phyloP scores from a whole-genome alignment of 371 early-diverging fungal genomes.

The Encephalitozoon romaleae region DNA sequence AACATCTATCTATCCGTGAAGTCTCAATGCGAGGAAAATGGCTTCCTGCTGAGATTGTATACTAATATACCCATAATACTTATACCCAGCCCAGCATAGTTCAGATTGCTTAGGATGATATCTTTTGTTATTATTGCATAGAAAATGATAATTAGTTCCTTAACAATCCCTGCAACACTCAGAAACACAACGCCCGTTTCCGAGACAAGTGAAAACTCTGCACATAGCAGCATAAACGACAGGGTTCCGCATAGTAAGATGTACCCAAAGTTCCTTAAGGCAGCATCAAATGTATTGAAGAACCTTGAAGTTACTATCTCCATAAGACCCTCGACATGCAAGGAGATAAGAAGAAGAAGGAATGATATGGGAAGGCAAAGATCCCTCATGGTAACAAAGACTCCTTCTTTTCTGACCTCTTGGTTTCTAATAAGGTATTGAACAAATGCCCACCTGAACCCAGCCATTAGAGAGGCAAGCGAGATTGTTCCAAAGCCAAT shows the following conservation, averaged over 20 bases:
- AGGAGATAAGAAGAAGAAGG: conserved; percentile 46
- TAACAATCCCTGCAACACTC: conserved; percentile 52
- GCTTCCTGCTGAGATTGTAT: conserved; percentile 41
- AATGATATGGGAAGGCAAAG: conserved; percentile 54
- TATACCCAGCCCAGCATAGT: conserved; percentile 53
- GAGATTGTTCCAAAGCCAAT: conserved; percentile 38
- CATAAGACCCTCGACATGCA: conserved; percentile 41
- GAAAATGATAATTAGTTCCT: conserved; percentile 58
- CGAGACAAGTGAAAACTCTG: conserved; percentile 57
- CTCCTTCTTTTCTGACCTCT: conserved; percentile 32
- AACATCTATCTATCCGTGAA: neutral
- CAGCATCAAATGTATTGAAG: conserved; percentile 24
- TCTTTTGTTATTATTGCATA: conserved; percentile 43
- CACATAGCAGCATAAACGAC: conserved; percentile 45
- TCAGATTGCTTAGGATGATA: conserved; percentile 37
- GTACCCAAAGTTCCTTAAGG: conserved; percentile 31
- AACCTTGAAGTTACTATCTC: conserved; percentile 47
- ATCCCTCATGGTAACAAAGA: conserved; percentile 45
- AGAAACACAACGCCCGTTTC: conserved; percentile 57
- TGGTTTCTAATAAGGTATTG: conserved; percentile 55
- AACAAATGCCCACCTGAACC: conserved; percentile 61
- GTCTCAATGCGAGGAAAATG: neutral
- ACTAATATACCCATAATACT: conserved; percentile 56
- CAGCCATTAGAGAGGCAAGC: conserved; percentile 54
- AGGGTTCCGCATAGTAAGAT: conserved; percentile 43